phyloP scores from a whole-genome alignment of 2,329 filamentous ascomycete genomes.

The Pestalotiopsis sp. region DNA sequence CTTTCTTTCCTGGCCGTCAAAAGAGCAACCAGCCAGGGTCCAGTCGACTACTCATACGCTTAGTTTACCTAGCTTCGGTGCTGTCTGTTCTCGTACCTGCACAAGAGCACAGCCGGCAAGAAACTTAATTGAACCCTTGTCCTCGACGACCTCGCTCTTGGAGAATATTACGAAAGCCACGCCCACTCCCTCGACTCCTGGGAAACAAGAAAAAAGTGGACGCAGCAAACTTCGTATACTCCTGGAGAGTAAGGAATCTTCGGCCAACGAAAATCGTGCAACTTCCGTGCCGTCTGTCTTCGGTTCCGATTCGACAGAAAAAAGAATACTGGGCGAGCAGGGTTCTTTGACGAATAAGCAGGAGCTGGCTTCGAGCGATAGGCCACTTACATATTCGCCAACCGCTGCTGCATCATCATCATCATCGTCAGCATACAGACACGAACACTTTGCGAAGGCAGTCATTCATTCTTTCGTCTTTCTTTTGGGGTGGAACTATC shows the following conservation, averaged over 20 bases:
- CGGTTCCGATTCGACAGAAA: neutral
- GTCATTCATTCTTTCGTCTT: neutral
- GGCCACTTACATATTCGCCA: constrained; percentile 9
- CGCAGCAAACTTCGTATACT: constrained; percentile 3
- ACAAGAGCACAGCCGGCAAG: neutral
- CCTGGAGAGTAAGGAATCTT: constrained; percentile 3
- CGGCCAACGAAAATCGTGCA: neutral
- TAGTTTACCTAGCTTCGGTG: neutral
- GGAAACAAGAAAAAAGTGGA: neutral
- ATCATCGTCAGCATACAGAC: neutral
- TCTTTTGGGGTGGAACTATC: neutral
- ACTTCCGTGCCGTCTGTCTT: neutral
- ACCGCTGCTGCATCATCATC: neutral
- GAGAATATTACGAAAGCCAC: neutral
- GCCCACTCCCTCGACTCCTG: neutral
- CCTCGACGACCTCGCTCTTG: neutral
- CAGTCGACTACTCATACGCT: neutral
- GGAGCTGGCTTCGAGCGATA: neutral
- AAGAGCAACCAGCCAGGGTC: neutral
- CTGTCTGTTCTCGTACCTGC: constrained; percentile 6
- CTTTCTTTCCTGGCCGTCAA: neutral
- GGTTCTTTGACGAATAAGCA: neutral
- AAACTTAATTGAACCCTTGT: neutral
- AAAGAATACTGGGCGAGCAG: neutral
- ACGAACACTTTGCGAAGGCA: neutral